phyloP scores from a whole-genome alignment of 345 rosid genomes.

The Euphorbia peplus region DNA sequence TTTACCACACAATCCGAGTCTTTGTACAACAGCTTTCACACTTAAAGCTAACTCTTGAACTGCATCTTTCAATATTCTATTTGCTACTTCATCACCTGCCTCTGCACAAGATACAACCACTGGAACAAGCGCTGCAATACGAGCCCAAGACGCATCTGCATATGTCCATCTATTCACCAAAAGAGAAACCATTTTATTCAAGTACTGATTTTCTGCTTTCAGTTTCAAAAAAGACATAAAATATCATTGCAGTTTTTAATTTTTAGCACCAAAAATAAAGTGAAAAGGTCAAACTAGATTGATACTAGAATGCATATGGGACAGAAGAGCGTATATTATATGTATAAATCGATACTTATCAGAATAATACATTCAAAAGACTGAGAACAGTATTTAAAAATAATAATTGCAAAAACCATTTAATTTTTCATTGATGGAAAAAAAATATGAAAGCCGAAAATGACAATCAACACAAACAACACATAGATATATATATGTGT shows the following conservation, averaged over 20 bases:
- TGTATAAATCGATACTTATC: too few relatives aligned
- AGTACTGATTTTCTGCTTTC: background rate
- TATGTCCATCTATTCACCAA: constrained; percentile 59
- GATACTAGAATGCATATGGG: too few relatives aligned
- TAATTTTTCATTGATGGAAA: too few relatives aligned
- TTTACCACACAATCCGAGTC: constrained; percentile 61
- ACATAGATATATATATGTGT: too few relatives aligned
- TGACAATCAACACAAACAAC: too few relatives aligned
- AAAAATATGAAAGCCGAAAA: too few relatives aligned
- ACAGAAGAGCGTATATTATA: too few relatives aligned
- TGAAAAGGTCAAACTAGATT: too few relatives aligned
- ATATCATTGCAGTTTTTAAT: background rate
- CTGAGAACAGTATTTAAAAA: too few relatives aligned
- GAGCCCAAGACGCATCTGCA: constrained; percentile 83
- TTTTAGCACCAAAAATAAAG: too few relatives aligned
- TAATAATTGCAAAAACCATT: too few relatives aligned
- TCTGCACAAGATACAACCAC: constrained; percentile 70
- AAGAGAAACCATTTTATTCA: constrained; percentile 3
- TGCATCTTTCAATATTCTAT: constrained; percentile 48
- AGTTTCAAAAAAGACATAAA: background rate
- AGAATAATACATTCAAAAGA: too few relatives aligned
- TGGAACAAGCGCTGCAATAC: constrained; percentile 75
- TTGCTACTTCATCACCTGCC: constrained; percentile 64
- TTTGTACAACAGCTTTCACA: constrained; percentile 71
- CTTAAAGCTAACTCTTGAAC: constrained; percentile 65